phyloP scores from a whole-genome alignment of 495 filamentous ascomycete species.

The Trichodelitschia bisporula region DNA sequence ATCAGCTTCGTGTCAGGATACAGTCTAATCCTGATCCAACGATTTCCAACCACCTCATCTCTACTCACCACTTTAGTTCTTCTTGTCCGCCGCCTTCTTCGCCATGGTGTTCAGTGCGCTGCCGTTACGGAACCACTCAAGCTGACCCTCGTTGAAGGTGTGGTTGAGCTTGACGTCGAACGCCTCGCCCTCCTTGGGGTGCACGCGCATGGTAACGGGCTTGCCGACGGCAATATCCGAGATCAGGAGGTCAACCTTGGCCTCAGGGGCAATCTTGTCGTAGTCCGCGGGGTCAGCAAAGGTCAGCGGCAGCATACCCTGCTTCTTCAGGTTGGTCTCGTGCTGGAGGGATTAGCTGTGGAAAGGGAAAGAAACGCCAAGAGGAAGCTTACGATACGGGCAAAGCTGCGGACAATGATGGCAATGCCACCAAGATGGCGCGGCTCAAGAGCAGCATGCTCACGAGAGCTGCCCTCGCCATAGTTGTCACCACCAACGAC shows the following conservation, averaged over 20 bases:
- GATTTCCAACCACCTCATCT: too few relatives aligned
- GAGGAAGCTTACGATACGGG: conserved; percentile 47
- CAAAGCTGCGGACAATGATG: conserved; percentile 88
- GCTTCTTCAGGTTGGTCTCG: conserved; percentile 99
- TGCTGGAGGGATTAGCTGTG: conserved; percentile 26
- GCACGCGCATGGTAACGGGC: conserved; percentile 75
- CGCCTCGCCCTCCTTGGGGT: conserved; percentile 56
- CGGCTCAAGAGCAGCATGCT: conserved; percentile 94
- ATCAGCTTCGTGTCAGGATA: too few relatives aligned
- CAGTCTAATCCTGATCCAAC: too few relatives aligned
- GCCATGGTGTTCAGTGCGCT: conserved; percentile 97
- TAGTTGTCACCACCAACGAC: conserved; percentile 99
- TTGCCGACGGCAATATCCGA: conserved; percentile 83
- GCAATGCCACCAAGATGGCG: conserved; percentile 91
- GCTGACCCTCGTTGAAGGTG: conserved; percentile 93
- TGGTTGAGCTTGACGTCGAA: conserved; percentile 73
- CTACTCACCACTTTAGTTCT: too few relatives aligned
- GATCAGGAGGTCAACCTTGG: conserved; percentile 74
- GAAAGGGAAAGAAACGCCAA: not conserved
- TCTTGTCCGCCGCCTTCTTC: conserved; percentile 32
- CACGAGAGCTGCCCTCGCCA: conserved; percentile 88
- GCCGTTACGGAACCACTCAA: conserved; percentile 96
- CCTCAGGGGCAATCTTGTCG: conserved; percentile 82
- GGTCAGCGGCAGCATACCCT: conserved; percentile 96
- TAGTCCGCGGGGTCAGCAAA: conserved; percentile 91